A percentile compares a stretch with the other conserved stretches of the same genome.
These are phyloP conservation scores for Marasmius tenuissimus DNA, from an alignment of 1,284 basidiomycete genomes.

Conservation along the genomic window DNA sequence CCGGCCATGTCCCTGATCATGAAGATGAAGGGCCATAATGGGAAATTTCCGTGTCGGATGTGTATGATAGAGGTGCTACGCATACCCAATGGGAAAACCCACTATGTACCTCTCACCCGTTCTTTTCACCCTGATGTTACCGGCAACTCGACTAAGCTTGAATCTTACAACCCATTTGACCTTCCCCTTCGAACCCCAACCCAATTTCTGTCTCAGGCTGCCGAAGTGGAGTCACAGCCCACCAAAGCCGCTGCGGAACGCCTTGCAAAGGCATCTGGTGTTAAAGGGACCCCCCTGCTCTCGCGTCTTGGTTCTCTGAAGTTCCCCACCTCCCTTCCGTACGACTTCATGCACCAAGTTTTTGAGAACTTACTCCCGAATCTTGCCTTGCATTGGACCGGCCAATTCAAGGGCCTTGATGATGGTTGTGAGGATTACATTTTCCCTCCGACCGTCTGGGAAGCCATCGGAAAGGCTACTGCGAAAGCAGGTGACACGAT, in stretches of 20 bases:
- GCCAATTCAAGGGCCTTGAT: conserved; percentile 26
- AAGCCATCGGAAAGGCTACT: conserved; percentile 26
- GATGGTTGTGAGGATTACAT: conserved; percentile 23
- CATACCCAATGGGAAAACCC: too few relatives aligned
- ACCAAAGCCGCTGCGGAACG: neutral
- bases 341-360: conserved; percentile 39
- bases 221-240: neutral
- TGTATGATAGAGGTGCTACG: too few relatives aligned
- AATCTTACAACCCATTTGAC: neutral
- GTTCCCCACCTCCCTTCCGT: conserved; percentile 31
- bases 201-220: neutral
- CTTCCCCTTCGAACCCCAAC: conserved; percentile 4
- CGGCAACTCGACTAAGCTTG: neutral
- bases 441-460: conserved; percentile 24
- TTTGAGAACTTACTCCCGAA: conserved; percentile 30
- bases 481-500: conserved; percentile 25
- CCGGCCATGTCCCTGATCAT: too few relatives aligned
- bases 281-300: conserved; percentile 2
- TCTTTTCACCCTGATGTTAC: neutral
- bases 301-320: neutral
- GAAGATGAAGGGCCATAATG: too few relatives aligned
- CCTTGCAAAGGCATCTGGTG: neutral
- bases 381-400: conserved; percentile 29
- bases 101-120: neutral
- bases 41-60: too few relatives aligned